A percentile compares a stretch with the other conserved stretches of the same genome.
phyloP scores from a whole-genome alignment of 164 flowering plant species.

The Buxus sempervirens region DNA sequence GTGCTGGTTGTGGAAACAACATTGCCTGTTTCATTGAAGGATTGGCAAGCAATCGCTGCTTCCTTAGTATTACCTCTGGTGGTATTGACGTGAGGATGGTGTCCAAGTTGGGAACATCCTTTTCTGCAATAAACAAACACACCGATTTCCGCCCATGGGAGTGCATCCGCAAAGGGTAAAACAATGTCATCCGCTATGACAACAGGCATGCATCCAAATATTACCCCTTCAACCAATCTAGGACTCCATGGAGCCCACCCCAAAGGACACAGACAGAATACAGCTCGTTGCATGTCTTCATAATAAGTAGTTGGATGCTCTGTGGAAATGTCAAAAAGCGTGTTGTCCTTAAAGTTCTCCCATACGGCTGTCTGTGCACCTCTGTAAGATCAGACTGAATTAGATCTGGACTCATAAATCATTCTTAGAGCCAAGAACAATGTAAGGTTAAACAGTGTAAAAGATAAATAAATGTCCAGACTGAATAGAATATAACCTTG shows the following conservation, averaged over 20 bases:
- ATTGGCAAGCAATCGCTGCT: constrained; percentile 84
- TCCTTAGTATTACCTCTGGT: constrained; percentile 73
- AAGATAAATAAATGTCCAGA: no score
- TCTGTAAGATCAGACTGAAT: constrained; percentile 35
- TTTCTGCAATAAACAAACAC: constrained; percentile 79
- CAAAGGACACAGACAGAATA: constrained; percentile 90
- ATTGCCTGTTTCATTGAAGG: constrained; percentile 91
- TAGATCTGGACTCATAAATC: background rate
- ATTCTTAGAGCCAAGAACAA: background rate
- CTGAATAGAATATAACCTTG: no score
- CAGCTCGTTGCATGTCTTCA: constrained; percentile 96
- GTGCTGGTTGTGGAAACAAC: constrained; percentile 89
- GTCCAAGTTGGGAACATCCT: constrained; percentile 85
- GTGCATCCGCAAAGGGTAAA: constrained; percentile 92
- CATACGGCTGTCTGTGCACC: constrained; percentile 98
- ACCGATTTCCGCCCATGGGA: constrained; percentile 96
- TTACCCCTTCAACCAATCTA: constrained; percentile 88
- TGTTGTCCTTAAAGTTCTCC: constrained; percentile 98
- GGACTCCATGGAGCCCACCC: constrained; percentile 99
- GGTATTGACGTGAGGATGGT: constrained; percentile 86
- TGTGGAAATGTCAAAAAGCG: constrained; percentile 90
- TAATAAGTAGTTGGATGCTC: constrained; percentile 95
- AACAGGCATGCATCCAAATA: constrained; percentile 95
- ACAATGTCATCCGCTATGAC: constrained; percentile 97
- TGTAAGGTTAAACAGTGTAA: no score